A percentile compares a stretch with the other conserved stretches of the same genome.
Conservation (phyloP, 164 flowering plant species). For the Santalum album region DNA sequence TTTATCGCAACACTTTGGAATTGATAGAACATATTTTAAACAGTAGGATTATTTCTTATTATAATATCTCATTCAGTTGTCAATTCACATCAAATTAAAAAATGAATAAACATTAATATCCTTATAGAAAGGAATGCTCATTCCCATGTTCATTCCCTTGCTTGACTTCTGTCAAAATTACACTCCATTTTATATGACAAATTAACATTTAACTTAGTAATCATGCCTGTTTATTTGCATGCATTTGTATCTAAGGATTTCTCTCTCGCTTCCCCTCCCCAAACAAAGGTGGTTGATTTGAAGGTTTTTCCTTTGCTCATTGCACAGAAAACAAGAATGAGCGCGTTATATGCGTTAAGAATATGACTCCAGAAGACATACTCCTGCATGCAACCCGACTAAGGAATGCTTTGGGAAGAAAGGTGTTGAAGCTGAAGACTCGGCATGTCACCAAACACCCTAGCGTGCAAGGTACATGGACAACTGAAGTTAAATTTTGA, state of each 20-base stretch:
- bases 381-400: constrained; percentile 60
- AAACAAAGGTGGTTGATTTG: neutral
- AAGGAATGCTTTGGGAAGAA: constrained; percentile 64
- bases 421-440: constrained; percentile 75
- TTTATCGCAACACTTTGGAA: no score
- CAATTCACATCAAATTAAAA: no score
- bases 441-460: constrained; percentile 81
- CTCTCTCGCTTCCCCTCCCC: neutral
- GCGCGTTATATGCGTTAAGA: constrained; percentile 79
- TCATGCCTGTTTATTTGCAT: no score
- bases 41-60: no score
- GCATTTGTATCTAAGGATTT: neutral
- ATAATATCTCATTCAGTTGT: no score
- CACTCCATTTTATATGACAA: no score
- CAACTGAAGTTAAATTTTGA: constrained; percentile 48
- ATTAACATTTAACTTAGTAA: no score
- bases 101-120: no score
- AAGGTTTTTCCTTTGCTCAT: neutral
- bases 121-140: no score
- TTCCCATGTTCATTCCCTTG: no score
- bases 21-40: no score
- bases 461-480: constrained; percentile 95
- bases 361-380: constrained; percentile 56
- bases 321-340: constrained; percentile 65
- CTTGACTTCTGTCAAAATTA: no score